A percentile compares a stretch with the other conserved stretches of the same genome.
These are phyloP conservation scores for Ehretia macrophylla DNA, from an alignment of 257 asterid genomes.

Conservation along the genomic window DNA sequence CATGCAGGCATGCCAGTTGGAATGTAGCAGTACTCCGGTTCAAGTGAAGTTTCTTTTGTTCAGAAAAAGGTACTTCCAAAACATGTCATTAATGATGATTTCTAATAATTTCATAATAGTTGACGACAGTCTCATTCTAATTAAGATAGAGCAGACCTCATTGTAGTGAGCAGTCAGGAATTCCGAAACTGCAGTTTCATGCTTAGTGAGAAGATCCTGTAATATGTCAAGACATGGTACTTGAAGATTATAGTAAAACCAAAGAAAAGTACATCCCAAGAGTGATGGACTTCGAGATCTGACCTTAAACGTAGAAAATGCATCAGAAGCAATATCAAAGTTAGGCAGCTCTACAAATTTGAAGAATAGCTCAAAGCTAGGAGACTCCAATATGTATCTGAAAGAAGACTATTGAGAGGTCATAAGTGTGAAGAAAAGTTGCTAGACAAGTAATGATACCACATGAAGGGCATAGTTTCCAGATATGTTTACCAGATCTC, in stretches of 20 bases:
- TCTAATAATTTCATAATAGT: neutral
- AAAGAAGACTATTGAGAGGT: slow-evolving; percentile 20
- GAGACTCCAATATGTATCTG: slow-evolving; percentile 92
- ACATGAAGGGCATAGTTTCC: neutral
- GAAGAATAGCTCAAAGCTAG: slow-evolving; percentile 92
- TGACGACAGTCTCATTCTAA: neutral
- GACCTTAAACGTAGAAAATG: slow-evolving; percentile 96
- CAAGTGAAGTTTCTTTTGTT: too few relatives aligned
- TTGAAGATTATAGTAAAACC: slow-evolving; percentile 14
- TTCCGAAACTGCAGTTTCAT: slow-evolving; percentile 67
- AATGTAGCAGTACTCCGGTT: too few relatives aligned
- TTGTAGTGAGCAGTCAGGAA: slow-evolving; percentile 64
- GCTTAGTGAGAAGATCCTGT: slow-evolving; percentile 93
- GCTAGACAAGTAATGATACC: neutral
- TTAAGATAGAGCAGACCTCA: slow-evolving; percentile 50
- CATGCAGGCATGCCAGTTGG: neutral
- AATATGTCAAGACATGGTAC: slow-evolving; percentile 9
- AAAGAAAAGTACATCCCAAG: slow-evolving; percentile 8
- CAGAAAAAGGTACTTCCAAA: neutral
- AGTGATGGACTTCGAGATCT: slow-evolving; percentile 11
- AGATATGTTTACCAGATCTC: neutral
- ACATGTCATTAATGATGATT: neutral
- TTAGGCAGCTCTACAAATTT: slow-evolving; percentile 86
- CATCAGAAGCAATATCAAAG: slow-evolving; percentile 93
- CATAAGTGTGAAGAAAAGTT: slow-evolving; percentile 2